phyloP scores from a whole-genome alignment of 768 basidiomycete species.

The Kwoniella shandongensis region DNA sequence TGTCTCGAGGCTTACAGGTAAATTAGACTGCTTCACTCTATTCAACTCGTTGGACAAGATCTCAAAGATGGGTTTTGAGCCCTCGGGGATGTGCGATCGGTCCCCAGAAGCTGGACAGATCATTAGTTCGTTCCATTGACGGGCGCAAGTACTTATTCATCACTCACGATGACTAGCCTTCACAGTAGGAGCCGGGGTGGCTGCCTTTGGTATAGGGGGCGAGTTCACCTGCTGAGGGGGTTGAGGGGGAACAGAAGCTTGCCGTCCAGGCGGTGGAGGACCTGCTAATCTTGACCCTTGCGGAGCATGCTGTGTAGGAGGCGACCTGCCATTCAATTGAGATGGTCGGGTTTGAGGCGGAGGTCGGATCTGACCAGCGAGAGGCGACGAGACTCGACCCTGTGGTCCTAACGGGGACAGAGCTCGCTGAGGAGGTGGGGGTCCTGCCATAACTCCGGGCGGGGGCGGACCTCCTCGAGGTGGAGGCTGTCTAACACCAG shows the following conservation, averaged over 20 bases:
- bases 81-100: constrained; percentile 82
- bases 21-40: constrained; percentile 65
- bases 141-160: too few relatives aligned
- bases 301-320: constrained; percentile 28
- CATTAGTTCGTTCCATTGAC: constrained; percentile 4
- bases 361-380: constrained; percentile 21
- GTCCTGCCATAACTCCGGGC: constrained; percentile 31
- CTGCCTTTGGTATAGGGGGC: constrained; percentile 49
- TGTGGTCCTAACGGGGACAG: constrained; percentile 43
- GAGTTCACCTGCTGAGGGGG: constrained; percentile 22
- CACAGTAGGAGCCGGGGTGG: constrained; percentile 51
- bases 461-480: constrained; percentile 32
- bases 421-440: constrained; percentile 37
- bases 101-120: constrained; percentile 73
- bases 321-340: constrained; percentile 10
- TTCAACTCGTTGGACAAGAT: constrained; percentile 66
- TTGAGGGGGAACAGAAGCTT: constrained; percentile 17
- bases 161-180: constrained; percentile 65
- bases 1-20: constrained; percentile 61
- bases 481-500: constrained; percentile 9
- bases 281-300: constrained; percentile 33
- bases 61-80: constrained; percentile 65
- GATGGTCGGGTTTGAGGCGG: constrained; percentile 13
- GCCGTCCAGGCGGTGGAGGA: constrained; percentile 46
- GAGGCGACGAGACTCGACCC: constrained; percentile 25